Evolutionary conservation across 768 basidiomycete genomes (phyloP).

Genomic region (Hericium erinaceus): DNA sequence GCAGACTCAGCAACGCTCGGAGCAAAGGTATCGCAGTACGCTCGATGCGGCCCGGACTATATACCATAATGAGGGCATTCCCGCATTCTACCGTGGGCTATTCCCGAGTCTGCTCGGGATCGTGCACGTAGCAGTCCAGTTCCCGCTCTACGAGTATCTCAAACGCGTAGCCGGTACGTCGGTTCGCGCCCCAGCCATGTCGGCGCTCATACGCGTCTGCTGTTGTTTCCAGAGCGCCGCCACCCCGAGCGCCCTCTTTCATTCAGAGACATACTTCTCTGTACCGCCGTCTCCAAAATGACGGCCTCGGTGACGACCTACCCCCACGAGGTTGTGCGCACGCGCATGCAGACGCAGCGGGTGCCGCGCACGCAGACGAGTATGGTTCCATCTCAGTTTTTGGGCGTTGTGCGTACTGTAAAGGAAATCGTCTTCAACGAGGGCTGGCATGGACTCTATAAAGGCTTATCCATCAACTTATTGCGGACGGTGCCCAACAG

Average conservation of each 20-base stretch:
- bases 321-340: slow-evolving; percentile 98
- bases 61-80: slow-evolving; percentile 77
- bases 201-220: background rate
- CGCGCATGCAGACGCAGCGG: slow-evolving; percentile 84
- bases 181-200: background rate
- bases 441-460: slow-evolving; percentile 86
- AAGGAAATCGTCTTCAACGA: slow-evolving; percentile 68
- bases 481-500: slow-evolving; percentile 93
- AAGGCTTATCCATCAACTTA: slow-evolving; percentile 89
- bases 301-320: slow-evolving; percentile 92
- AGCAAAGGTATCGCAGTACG: slow-evolving; percentile 80
- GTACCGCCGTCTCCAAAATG: slow-evolving; percentile 94
- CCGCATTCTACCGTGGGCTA: slow-evolving; percentile 91
- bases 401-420: slow-evolving; percentile 63
- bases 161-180: slow-evolving; percentile 70
- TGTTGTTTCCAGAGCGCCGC: slow-evolving; percentile 6
- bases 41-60: slow-evolving; percentile 85
- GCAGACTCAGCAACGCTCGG: slow-evolving; percentile 76
- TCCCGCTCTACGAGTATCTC: slow-evolving; percentile 90
- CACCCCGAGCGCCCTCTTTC: slow-evolving; percentile 31
- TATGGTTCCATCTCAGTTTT: slow-evolving; percentile 57
- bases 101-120: slow-evolving; percentile 92
- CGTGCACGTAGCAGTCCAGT: slow-evolving; percentile 92
- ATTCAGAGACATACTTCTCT: slow-evolving; percentile 63
- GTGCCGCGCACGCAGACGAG: slow-evolving; percentile 36